Percentiles rank a stretch among this genome's conserved stretches.
Evolutionary conservation across 2,329 filamentous ascomycete species (phyloP).

Genomic region (Chalaropsis thielavioides): DNA sequence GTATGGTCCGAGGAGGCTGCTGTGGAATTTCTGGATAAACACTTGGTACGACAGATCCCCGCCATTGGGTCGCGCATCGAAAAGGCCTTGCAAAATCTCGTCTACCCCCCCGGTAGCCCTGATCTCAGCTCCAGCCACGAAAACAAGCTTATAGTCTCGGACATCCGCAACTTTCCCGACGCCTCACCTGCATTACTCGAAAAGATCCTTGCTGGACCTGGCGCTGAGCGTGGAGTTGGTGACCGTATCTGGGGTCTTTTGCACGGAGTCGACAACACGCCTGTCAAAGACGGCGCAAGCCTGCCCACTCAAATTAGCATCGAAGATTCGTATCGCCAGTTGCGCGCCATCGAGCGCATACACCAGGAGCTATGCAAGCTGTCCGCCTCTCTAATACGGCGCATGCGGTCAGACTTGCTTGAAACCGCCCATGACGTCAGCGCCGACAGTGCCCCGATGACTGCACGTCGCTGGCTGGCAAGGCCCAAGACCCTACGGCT

Average conservation of each 20-base stretch:
- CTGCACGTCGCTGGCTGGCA: conserved; percentile 50
- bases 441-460: conserved; percentile 21
- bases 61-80: conserved; percentile 74
- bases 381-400: conserved; percentile 53
- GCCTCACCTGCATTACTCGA: conserved; percentile 54
- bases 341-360: conserved; percentile 51
- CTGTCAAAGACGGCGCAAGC: conserved; percentile 56
- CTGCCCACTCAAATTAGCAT: conserved; percentile 84
- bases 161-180: conserved; percentile 30
- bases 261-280: conserved; percentile 62
- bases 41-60: conserved; percentile 67
- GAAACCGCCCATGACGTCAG: conserved; percentile 28
- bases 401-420: conserved; percentile 66
- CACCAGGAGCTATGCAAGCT: conserved; percentile 54
- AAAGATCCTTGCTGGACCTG: conserved; percentile 52
- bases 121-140: not conserved
- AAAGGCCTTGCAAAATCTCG: conserved; percentile 27
- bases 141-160: not conserved
- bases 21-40: conserved; percentile 54
- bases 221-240: conserved; percentile 57
- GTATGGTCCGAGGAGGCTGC: conserved; percentile 46
- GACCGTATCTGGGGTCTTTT: conserved; percentile 60
- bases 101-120: not conserved
- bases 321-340: conserved; percentile 67
- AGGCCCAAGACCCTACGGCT: conserved; percentile 70